A percentile compares a stretch with the other conserved stretches of the same genome.
phyloP scores from a whole-genome alignment of 805 yeast genomes.

The Lachancea dasiensis region DNA sequence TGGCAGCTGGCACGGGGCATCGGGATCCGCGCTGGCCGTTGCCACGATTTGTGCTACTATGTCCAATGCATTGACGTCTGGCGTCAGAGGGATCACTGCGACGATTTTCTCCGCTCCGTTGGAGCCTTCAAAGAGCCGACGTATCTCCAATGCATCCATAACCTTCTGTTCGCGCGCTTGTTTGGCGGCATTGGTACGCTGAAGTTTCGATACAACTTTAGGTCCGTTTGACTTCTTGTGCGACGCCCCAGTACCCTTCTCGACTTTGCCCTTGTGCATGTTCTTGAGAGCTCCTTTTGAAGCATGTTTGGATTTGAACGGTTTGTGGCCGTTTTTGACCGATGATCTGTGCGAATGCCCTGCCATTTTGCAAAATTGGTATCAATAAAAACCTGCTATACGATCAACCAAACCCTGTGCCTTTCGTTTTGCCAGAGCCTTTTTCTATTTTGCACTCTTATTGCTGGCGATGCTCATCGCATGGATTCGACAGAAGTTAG shows the following conservation, averaged over 20 bases:
- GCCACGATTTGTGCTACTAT: constrained; percentile 47
- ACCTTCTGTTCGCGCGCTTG: constrained; percentile 76
- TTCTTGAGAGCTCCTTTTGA: constrained; percentile 84
- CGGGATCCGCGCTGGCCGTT: constrained; percentile 30
- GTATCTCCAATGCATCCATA: constrained; percentile 46
- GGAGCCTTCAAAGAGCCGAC: constrained; percentile 73
- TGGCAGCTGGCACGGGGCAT: too few relatives aligned
- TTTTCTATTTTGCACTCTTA: too few relatives aligned
- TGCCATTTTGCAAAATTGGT: too few relatives aligned
- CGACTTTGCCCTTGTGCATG: constrained; percentile 79
- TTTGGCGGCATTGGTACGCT: constrained; percentile 70
- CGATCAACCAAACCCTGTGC: too few relatives aligned
- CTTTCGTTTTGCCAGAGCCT: not conserved
- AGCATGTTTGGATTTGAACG: constrained; percentile 88
- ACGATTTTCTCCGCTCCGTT: constrained; percentile 80
- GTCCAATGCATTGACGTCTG: constrained; percentile 54
- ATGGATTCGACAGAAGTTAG: too few relatives aligned
- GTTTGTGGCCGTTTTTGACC: constrained; percentile 76
- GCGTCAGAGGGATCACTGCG: constrained; percentile 72
- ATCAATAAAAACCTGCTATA: too few relatives aligned
- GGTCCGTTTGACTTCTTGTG: constrained; percentile 19
- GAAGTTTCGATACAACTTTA: constrained; percentile 41
- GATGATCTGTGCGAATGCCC: constrained; percentile 83
- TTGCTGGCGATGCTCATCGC: too few relatives aligned
- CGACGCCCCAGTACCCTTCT: constrained; percentile 45